A percentile compares a stretch with the other conserved stretches of the same genome.
Evolutionary conservation across 2,329 filamentous ascomycete species (phyloP).

Genomic region (Mycocentrospora acerina): DNA sequence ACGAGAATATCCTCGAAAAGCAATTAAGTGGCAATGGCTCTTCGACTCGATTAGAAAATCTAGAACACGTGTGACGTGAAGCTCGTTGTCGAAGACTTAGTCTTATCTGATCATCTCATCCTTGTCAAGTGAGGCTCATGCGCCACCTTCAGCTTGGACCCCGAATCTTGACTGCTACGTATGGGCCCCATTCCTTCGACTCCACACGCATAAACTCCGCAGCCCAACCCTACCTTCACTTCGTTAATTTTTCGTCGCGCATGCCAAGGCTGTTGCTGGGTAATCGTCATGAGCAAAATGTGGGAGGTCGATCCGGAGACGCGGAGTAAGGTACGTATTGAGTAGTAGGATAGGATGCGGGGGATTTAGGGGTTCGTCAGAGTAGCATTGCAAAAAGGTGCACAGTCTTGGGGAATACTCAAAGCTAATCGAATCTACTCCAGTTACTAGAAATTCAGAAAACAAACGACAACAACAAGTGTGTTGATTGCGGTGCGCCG

Average conservation of each 20-base stretch:
- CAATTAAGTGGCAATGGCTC: too few species aligned
- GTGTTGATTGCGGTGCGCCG: slow-evolving; percentile 93
- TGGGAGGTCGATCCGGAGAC: slow-evolving; percentile 99
- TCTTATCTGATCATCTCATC: too few species aligned
- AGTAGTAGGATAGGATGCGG: not conserved
- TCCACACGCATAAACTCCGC: slow-evolving; percentile 1
- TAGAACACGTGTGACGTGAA: too few species aligned
- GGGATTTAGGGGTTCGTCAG: slow-evolving; percentile 9
- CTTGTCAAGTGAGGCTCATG: slow-evolving; percentile 6
- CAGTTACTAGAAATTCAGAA: slow-evolving; percentile 91
- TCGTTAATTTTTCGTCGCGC: slow-evolving; percentile 1
- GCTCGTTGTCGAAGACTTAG: too few species aligned
- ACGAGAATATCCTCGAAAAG: too few species aligned
- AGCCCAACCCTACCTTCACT: slow-evolving; percentile 1
- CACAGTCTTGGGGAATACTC: not conserved
- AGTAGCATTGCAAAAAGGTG: not conserved
- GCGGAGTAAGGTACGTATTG: slow-evolving; percentile 73
- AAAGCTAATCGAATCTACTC: slow-evolving; percentile 17
- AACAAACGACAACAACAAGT: slow-evolving; percentile 81
- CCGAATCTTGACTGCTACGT: slow-evolving; percentile 7
- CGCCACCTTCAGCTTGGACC: not conserved
- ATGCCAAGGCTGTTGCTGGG: slow-evolving; percentile 5
- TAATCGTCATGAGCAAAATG: slow-evolving; percentile 66
- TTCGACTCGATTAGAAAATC: too few species aligned
- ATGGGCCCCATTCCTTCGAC: slow-evolving; percentile 7